Evolutionary conservation across 1,284 basidiomycete species (phyloP).

Genomic region (Xerocomus amazonicus): DNA sequence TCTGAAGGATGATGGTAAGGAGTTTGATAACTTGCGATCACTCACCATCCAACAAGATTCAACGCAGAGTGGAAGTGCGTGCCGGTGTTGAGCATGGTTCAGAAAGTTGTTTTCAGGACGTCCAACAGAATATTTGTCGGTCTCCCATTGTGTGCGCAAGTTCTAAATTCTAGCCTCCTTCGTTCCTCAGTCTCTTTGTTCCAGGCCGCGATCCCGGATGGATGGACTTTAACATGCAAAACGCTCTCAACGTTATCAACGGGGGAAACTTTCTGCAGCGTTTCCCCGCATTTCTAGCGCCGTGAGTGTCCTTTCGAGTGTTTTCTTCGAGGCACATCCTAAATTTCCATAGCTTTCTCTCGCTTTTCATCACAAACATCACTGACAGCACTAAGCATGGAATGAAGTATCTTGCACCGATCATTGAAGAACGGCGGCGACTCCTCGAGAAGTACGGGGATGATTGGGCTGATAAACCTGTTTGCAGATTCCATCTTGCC

Average conservation of each 20-base stretch:
- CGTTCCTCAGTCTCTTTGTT: not conserved
- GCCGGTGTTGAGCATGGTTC: conserved; percentile 16
- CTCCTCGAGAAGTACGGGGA: conserved; percentile 32
- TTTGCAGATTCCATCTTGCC: conserved; percentile 15
- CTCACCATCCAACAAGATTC: not conserved
- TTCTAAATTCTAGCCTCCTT: no score
- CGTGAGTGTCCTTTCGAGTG: conserved; percentile 25
- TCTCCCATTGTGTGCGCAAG: conserved; percentile 36
- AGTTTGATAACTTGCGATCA: not conserved
- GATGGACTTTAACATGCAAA: conserved; percentile 33
- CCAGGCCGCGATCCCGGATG: conserved; percentile 41
- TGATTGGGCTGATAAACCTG: conserved; percentile 38
- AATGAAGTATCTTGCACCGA: conserved; percentile 32
- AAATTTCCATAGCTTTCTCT: not conserved
- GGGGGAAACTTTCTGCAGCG: conserved; percentile 27
- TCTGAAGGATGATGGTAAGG: conserved; percentile 17
- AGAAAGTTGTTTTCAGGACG: conserved; percentile 32
- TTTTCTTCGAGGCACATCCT: not conserved
- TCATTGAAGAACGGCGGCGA: conserved; percentile 37
- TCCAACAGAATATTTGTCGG: conserved; percentile 41
- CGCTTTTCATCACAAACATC: conserved; percentile 23
- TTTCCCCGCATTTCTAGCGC: conserved; percentile 38
- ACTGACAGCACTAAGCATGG: conserved; percentile 7
- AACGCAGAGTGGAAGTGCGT: conserved; percentile 32
- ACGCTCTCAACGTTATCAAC: conserved; percentile 33